Conservation (phyloP, 1,284 basidiomycete species). For the Cerioporus squamosus region DNA sequence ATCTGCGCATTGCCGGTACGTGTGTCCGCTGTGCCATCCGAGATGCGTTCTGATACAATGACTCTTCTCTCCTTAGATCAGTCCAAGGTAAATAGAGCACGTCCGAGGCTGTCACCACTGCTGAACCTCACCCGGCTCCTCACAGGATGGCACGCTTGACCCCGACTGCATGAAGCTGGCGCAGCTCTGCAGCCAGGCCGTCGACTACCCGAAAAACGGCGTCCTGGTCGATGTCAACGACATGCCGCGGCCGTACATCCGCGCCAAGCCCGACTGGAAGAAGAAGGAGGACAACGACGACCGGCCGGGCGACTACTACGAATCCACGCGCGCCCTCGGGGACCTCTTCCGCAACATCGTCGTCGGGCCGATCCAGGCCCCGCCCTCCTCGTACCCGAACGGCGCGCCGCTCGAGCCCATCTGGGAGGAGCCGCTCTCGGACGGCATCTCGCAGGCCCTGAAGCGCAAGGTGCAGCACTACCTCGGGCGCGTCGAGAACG, state of each 20-base stretch:
- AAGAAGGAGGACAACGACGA: constrained; percentile 61
- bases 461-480: constrained; percentile 41
- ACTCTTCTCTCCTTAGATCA: constrained; percentile 55
- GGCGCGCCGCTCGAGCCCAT: constrained; percentile 3
- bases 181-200: constrained; percentile 65
- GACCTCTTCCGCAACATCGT: constrained; percentile 65
- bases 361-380: constrained; percentile 45
- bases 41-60: no score
- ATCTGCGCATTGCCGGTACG: constrained; percentile 73
- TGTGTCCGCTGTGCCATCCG: background rate
- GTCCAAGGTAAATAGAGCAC: constrained; percentile 50
- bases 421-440: constrained; percentile 35
- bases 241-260: constrained; percentile 54
- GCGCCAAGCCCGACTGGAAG: constrained; percentile 78
- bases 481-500: constrained; percentile 35
- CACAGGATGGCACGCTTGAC: constrained; percentile 68
- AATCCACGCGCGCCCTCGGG: constrained; percentile 69
- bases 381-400: constrained; percentile 25
- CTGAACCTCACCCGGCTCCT: background rate
- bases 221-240: constrained; percentile 57
- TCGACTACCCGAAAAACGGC: constrained; percentile 78
- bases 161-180: constrained; percentile 66
- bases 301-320: constrained; percentile 70
- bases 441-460: constrained; percentile 55
- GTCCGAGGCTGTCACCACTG: background rate